A percentile compares a stretch with the other conserved stretches of the same genome.
These are phyloP conservation scores for Corchorus olitorius DNA, from an alignment of 345 rosid species.

Conservation along the genomic window DNA sequence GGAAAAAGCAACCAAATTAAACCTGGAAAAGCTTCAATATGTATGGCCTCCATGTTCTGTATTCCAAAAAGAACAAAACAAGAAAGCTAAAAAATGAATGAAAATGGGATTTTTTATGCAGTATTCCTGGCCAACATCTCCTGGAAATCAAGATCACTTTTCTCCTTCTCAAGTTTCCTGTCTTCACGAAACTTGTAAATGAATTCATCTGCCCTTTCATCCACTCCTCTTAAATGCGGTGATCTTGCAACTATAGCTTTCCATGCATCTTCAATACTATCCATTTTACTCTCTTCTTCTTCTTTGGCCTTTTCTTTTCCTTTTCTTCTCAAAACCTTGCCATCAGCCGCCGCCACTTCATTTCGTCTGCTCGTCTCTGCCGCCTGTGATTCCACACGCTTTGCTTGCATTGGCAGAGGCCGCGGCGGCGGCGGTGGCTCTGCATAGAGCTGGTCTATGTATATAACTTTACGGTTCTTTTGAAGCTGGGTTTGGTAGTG, in stretches of 20 bases:
- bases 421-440: neutral
- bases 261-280: slow-evolving; percentile 81
- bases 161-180: slow-evolving; percentile 66
- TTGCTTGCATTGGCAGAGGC: slow-evolving; percentile 7
- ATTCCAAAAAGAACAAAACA: slow-evolving; percentile 7
- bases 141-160: slow-evolving; percentile 57
- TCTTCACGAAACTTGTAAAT: slow-evolving; percentile 64
- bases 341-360: neutral
- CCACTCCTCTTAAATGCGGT: slow-evolving; percentile 72
- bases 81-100: neutral
- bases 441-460: slow-evolving; percentile 50
- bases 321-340: neutral
- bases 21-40: neutral
- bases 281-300: slow-evolving; percentile 33
- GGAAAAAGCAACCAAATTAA: neutral
- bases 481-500: slow-evolving; percentile 28
- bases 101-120: slow-evolving; percentile 12
- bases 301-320: slow-evolving; percentile 22
- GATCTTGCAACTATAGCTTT: slow-evolving; percentile 70
- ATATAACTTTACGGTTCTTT: slow-evolving; percentile 35
- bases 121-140: slow-evolving; percentile 73
- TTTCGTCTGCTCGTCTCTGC: slow-evolving; percentile 34
- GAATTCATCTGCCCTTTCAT: slow-evolving; percentile 88
- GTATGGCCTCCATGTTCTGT: neutral
- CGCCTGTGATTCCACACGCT: slow-evolving; percentile 21